Evolutionary conservation across 225 moss, liverwort and hornwort species (phyloP), one percentile per base, ranked within the genome.

Genomic region (Sphagnum contortum): DNA sequence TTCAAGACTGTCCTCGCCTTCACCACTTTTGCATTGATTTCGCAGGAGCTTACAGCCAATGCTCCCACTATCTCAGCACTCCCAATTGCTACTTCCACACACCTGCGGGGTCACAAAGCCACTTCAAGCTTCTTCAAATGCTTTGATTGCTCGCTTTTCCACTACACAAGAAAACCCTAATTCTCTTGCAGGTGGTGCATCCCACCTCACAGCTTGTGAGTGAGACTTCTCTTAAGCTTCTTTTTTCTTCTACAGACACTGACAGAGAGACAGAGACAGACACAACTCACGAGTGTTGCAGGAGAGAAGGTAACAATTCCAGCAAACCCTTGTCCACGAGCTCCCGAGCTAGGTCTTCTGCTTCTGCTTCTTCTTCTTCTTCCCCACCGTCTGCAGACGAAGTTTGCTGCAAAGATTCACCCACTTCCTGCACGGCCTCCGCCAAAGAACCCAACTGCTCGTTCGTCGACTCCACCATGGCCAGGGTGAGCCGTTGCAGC

Each of bases 11-110:
- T 71, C 57, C 68, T 66, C 63, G 78, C 72, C 64, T 58, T 72
- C 51, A 77, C 77, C 67, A 92, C 67, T 57, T 66, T 64, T 66
- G 71, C 79, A 68, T 80, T 81, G 8, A 72, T 69, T 45, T 72
- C 70, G 12, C 68, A 79, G 3, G 92, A 89, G 63, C 74, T 75
- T 68, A 89, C 64, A 59, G 87, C 85, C 68, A 92, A 61, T 45
- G 77, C 59, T 45, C 89, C 83, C 56, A 85, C 61, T 10, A 77
- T 61, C 69, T 89, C 80, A 13, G 83, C 71, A 61, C 81, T 84
- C 44, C 59, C 69, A 48, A 72, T 66, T 51, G 64, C 72, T 47
- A 79, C 73, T 61, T 80, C 74, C 46, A 46, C 65, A 60, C 69
- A 83, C 66, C 91, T 91, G 80, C 3, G 0, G 29, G 29, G 29